These are phyloP conservation scores for Zostera marina DNA, from an alignment of 116 monocot species.

Conservation along the genomic window DNA sequence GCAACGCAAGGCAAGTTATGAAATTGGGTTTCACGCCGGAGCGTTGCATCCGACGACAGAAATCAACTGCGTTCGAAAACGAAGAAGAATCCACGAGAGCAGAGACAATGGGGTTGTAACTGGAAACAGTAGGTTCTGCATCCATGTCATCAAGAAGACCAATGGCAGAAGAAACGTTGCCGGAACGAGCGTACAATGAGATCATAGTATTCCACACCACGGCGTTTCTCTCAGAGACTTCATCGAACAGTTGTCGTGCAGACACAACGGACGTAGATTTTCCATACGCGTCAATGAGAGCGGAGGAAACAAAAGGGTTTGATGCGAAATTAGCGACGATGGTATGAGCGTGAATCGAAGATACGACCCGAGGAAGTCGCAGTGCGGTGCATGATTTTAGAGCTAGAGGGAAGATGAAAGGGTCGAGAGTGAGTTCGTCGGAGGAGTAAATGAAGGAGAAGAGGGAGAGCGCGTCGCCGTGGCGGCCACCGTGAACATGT, in stretches of 20 bases:
- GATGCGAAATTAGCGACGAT: slow-evolving; percentile 26
- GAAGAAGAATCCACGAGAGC: slow-evolving; percentile 18
- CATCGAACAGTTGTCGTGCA: slow-evolving; percentile 50
- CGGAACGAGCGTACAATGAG: slow-evolving; percentile 21
- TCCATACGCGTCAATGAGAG: slow-evolving; percentile 60
- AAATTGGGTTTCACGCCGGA: slow-evolving; percentile 27
- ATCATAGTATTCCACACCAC: slow-evolving; percentile 60
- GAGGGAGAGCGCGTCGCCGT: slow-evolving; percentile 45
- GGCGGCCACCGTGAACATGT: slow-evolving; percentile 34
- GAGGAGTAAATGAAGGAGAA: slow-evolving; percentile 42
- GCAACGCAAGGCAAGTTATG: slow-evolving; percentile 41
- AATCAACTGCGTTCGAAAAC: slow-evolving; percentile 17
- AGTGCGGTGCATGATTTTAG: slow-evolving; percentile 62
- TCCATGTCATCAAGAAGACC: slow-evolving; percentile 33
- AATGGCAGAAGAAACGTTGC: slow-evolving; percentile 19
- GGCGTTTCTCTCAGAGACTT: slow-evolving; percentile 32
- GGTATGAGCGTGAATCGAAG: slow-evolving; percentile 38
- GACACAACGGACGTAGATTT: slow-evolving; percentile 16
- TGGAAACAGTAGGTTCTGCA: slow-evolving; percentile 32
- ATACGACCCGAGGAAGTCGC: slow-evolving; percentile 12
- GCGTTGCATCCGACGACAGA: slow-evolving; percentile 33
- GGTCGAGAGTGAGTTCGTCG: slow-evolving; percentile 35
- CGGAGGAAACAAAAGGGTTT: slow-evolving; percentile 50
- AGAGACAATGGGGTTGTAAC: slow-evolving; percentile 50
- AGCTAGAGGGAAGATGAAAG: slow-evolving; percentile 64